Conservation (phyloP, 257 asterid genomes). For the Prunella vulgaris region DNA sequence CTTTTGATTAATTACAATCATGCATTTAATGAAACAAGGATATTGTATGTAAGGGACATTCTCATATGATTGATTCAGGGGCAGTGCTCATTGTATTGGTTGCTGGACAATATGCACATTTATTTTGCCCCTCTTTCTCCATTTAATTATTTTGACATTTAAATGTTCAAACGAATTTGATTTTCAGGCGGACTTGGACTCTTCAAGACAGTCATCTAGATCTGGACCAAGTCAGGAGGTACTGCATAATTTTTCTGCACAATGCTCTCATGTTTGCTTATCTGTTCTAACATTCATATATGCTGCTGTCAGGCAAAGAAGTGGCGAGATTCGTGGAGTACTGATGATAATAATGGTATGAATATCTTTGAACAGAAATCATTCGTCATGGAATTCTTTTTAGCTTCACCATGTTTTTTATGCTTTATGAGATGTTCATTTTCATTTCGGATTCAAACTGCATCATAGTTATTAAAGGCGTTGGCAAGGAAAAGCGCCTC, state of each 20-base stretch:
- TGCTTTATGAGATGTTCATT: conserved; percentile 16
- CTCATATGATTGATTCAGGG: background rate
- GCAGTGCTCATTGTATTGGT: background rate
- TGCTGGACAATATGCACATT: conserved; percentile 8
- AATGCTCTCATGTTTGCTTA: conserved; percentile 6
- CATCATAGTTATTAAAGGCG: background rate
- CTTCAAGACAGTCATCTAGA: conserved; percentile 38
- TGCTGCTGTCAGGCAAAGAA: conserved; percentile 33
- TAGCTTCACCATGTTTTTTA: conserved; percentile 6
- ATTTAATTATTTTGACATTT: conserved; percentile 1
- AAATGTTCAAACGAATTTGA: background rate
- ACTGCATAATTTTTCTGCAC: conserved; percentile 10
- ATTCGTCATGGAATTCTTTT: conserved; percentile 13
- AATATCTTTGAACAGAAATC: conserved; percentile 8
- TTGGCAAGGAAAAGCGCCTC: too few species aligned
- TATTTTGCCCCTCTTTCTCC: background rate
- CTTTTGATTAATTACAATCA: background rate
- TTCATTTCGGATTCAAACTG: background rate
- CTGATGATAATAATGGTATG: conserved; percentile 30
- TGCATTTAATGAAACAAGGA: background rate
- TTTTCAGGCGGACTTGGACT: conserved; percentile 50
- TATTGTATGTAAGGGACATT: background rate
- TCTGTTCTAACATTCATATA: conserved; percentile 14
- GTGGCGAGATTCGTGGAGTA: conserved; percentile 41
- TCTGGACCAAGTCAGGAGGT: conserved; percentile 45